These are phyloP conservation scores for Ceratocystis lukuohia DNA, from an alignment of 2,329 filamentous ascomycete genomes.

Conservation along the genomic window DNA sequence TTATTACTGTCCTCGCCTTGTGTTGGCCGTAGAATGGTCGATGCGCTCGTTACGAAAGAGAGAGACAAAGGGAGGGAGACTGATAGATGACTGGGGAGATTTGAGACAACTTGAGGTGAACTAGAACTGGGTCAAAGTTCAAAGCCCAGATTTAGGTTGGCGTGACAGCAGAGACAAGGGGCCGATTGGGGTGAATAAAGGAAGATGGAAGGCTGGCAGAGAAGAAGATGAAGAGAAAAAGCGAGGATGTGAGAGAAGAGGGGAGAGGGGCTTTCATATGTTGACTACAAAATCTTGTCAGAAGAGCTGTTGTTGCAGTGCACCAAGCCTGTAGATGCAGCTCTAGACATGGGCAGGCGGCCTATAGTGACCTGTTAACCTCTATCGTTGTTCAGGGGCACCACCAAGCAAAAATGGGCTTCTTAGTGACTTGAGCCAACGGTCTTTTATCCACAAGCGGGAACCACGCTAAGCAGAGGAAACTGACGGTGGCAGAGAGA, in stretches of 20 bases:
- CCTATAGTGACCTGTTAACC: too few relatives aligned
- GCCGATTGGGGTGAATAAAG: not conserved
- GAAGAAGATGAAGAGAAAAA: not conserved
- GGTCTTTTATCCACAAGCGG: not conserved
- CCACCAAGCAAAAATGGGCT: too few relatives aligned
- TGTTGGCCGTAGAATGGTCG: not conserved
- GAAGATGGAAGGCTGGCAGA: not conserved
- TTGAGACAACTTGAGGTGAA: not conserved
- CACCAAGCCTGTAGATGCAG: not conserved
- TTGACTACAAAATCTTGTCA: too few relatives aligned
- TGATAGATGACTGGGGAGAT: not conserved
- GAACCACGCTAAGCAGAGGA: not conserved
- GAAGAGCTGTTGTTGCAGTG: not conserved
- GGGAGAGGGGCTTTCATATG: too few relatives aligned
- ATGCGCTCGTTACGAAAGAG: not conserved
- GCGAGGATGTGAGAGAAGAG: not conserved
- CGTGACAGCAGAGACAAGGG: constrained; percentile 7
- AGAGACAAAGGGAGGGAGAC: not conserved
- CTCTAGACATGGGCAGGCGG: too few relatives aligned
- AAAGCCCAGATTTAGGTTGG: constrained; percentile 9
- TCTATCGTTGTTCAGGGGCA: too few relatives aligned
- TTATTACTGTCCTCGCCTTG: not conserved
- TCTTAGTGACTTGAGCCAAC: not conserved
- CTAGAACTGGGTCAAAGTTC: not conserved
- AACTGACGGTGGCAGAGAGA: too few relatives aligned